A percentile compares a stretch with the other conserved stretches of the same genome.
These are phyloP conservation scores for Vinca major DNA, from an alignment of 305 asterid species.

Conservation along the genomic window DNA sequence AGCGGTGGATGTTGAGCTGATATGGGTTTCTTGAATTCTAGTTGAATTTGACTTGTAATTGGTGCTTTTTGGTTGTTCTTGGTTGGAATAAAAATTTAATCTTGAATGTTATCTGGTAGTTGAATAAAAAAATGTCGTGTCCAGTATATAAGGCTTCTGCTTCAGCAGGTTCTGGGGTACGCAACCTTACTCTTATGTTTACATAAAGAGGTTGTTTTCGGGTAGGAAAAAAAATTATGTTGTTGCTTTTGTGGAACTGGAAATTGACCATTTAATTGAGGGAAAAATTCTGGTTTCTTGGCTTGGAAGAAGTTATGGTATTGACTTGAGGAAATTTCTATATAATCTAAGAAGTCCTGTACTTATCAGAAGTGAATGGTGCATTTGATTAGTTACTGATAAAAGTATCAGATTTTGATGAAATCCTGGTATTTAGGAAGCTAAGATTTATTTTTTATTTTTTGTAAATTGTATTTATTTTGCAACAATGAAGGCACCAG, in stretches of 20 bases:
- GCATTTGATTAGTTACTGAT: conserved; percentile 8
- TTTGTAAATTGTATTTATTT: not conserved
- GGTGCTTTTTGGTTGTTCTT: not conserved
- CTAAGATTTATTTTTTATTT: not conserved
- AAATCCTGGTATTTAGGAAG: conserved; percentile 21
- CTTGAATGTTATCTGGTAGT: no score
- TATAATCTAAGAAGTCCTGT: not conserved
- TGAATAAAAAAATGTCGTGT: no score
- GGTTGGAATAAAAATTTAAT: no score
- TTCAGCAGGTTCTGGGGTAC: no score
- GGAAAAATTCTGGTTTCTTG: not conserved
- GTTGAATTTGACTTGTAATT: conserved; percentile 6
- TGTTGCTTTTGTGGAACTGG: not conserved
- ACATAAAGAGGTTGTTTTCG: no score
- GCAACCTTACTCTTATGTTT: no score
- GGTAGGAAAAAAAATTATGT: not conserved
- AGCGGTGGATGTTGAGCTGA: conserved; percentile 5
- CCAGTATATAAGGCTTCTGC: no score
- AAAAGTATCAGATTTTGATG: conserved; percentile 16
- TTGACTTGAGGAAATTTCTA: conserved; percentile 7
- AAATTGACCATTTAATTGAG: not conserved
- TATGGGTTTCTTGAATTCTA: conserved; percentile 11
- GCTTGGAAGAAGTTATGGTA: not conserved
- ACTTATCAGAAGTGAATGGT: not conserved
- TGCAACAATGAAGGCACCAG: conserved; percentile 64